phyloP scores from a whole-genome alignment of 768 basidiomycete genomes.

The Hygrocybe coccinea region DNA sequence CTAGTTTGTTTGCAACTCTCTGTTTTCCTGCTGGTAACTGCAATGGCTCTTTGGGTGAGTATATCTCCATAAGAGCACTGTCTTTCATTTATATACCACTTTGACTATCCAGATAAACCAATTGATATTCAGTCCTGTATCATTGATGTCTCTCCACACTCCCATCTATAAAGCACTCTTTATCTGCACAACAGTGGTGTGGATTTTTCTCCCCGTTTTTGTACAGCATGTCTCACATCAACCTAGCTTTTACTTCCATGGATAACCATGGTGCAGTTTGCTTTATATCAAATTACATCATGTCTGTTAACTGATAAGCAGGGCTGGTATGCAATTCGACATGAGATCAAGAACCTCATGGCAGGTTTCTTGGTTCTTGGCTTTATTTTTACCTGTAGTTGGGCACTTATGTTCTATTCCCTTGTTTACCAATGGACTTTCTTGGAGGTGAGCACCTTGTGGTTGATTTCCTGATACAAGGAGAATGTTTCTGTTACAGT shows the following conservation, averaged over 20 bases:
- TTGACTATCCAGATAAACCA: constrained; percentile 29
- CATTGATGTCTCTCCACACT: constrained; percentile 37
- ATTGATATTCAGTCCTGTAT: constrained; percentile 44
- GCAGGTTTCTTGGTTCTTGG: constrained; percentile 40
- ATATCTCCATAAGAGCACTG: background rate
- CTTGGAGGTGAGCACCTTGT: background rate
- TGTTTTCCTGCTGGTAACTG: constrained; percentile 45
- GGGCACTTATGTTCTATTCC: constrained; percentile 46
- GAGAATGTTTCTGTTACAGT: constrained; percentile 22
- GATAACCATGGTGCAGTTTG: constrained; percentile 46
- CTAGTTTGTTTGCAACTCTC: constrained; percentile 52
- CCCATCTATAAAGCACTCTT: constrained; percentile 41
- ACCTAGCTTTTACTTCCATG: constrained; percentile 47
- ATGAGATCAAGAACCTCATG: constrained; percentile 42
- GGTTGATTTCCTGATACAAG: constrained; percentile 18
- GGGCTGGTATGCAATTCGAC: constrained; percentile 53
- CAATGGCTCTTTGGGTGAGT: constrained; percentile 49
- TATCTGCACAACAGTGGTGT: constrained; percentile 41
- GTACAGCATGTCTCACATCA: background rate
- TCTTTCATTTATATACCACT: background rate
- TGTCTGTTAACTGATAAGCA: constrained; percentile 13
- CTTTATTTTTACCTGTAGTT: constrained; percentile 33
- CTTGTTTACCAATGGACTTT: constrained; percentile 40
- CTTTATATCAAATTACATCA: too few relatives aligned
- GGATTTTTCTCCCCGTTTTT: constrained; percentile 12